A percentile compares a stretch with the other conserved stretches of the same genome.
phyloP scores from a whole-genome alignment of 164 flowering plant species.

The Magnolia kwangsiensis region DNA sequence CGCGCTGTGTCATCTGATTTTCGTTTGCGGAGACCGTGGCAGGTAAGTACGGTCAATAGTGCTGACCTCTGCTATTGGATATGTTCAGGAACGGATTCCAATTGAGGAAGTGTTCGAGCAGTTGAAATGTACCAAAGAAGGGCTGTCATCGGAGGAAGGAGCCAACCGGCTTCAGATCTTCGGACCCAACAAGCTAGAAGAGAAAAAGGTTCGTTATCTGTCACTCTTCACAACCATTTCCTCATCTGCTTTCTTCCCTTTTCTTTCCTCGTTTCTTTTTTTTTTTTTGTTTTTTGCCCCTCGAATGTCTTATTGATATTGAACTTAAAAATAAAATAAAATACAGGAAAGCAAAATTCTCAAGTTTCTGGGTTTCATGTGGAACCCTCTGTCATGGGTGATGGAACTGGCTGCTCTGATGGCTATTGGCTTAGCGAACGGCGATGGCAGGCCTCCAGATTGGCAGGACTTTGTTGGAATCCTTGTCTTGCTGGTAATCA shows the following conservation, averaged over 20 bases:
- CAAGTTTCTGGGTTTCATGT: conserved; percentile 81
- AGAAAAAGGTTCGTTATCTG: conserved; percentile 53
- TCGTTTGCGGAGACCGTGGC: too few species aligned
- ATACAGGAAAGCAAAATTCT: conserved; percentile 67
- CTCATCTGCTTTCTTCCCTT: background rate
- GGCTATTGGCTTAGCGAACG: conserved; percentile 77
- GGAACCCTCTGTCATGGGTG: conserved; percentile 83
- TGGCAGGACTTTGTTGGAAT: conserved; percentile 84
- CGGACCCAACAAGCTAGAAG: conserved; percentile 82
- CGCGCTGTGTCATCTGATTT: too few species aligned
- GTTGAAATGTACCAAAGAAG: conserved; percentile 64
- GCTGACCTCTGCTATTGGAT: background rate
- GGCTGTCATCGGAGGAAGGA: conserved; percentile 68
- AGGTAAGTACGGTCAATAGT: too few species aligned
- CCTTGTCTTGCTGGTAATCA: conserved; percentile 51
- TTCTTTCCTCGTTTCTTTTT: background rate
- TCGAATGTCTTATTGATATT: background rate
- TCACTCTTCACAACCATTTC: background rate
- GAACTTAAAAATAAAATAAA: background rate
- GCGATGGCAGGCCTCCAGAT: conserved; percentile 69
- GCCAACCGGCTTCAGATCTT: conserved; percentile 59
- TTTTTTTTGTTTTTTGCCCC: background rate
- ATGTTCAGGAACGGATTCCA: conserved; percentile 52
- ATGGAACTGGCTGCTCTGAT: conserved; percentile 79
- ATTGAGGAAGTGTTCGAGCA: conserved; percentile 71